Conservation (phyloP, 129 eudicot genomes). For the Centella asiatica region DNA sequence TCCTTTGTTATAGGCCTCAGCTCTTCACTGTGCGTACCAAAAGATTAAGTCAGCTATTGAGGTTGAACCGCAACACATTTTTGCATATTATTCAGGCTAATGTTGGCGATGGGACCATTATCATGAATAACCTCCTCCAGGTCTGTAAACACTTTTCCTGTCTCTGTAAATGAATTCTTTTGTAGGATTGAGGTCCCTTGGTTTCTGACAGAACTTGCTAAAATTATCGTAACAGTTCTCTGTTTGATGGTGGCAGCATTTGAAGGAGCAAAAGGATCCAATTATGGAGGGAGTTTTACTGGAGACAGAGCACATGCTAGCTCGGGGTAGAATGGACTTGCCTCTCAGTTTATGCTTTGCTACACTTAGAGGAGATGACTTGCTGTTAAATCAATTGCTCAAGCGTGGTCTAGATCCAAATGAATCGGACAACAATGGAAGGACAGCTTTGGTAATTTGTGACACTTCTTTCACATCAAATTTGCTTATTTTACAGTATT, state of each 20-base stretch:
- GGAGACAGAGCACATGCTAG: slow-evolving; percentile 86
- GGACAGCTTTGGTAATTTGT: slow-evolving; percentile 71
- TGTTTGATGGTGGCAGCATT: slow-evolving; percentile 42
- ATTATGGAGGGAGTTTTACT: slow-evolving; percentile 70
- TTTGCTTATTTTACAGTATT: not conserved
- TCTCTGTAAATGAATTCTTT: not conserved
- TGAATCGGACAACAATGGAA: slow-evolving; percentile 82
- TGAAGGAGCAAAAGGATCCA: slow-evolving; percentile 65
- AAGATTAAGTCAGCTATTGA: slow-evolving; percentile 62
- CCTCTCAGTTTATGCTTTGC: slow-evolving; percentile 92
- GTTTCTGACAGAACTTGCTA: too few species aligned
- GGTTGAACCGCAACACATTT: slow-evolving; percentile 69
- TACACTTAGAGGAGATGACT: slow-evolving; percentile 66
- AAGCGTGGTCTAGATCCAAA: slow-evolving; percentile 90
- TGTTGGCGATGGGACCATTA: slow-evolving; percentile 93
- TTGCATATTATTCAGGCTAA: slow-evolving; percentile 78
- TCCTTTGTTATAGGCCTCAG: slow-evolving; percentile 91
- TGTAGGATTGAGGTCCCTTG: not conserved
- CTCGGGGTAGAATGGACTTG: slow-evolving; percentile 82
- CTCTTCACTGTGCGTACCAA: slow-evolving; percentile 84
- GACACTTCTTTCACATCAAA: not conserved
- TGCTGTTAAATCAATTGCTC: slow-evolving; percentile 64
- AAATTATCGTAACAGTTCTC: not conserved
- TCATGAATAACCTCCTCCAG: slow-evolving; percentile 86
- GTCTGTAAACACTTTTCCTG: slow-evolving; percentile 18